A percentile compares a stretch with the other conserved stretches of the same genome.
phyloP scores from a whole-genome alignment of 371 early-diverging fungal genomes.

The Mortierella sp. region DNA sequence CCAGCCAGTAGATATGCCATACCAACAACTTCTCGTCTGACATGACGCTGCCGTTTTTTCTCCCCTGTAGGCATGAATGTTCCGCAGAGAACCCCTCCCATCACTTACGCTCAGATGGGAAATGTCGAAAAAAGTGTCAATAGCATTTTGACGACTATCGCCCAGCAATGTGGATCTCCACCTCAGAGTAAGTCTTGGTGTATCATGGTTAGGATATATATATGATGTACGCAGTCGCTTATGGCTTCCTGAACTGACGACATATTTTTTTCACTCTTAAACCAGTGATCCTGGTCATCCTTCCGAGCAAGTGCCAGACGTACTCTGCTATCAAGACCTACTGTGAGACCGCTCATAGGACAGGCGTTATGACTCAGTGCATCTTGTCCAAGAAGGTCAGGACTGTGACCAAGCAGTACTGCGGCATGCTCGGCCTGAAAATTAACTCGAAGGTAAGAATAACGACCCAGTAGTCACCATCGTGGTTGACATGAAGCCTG shows the following conservation, averaged over 20 bases:
- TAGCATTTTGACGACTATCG: conserved; percentile 1
- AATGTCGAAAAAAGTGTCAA: conserved; percentile 15
- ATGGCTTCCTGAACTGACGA: no score
- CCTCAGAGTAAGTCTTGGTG: conserved; percentile 19
- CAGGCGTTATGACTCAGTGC: conserved; percentile 49
- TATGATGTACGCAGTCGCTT: not conserved
- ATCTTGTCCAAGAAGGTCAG: conserved; percentile 26
- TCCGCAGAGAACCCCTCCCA: conserved; percentile 6
- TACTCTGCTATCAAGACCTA: conserved; percentile 43
- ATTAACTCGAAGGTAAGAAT: conserved; percentile 44
- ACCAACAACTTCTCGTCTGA: no score
- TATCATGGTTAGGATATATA: not conserved
- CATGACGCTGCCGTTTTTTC: not conserved
- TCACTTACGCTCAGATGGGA: conserved; percentile 16
- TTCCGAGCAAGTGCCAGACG: conserved; percentile 32
- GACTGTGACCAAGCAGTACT: conserved; percentile 38
- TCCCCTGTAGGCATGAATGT: conserved; percentile 19
- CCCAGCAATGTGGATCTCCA: not conserved
- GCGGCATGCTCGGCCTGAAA: conserved; percentile 63
- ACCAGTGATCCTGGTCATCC: conserved; percentile 38
- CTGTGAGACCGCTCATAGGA: conserved; percentile 35
- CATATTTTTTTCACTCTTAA: not conserved
- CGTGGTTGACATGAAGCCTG: no score
- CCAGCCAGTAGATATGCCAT: no score
- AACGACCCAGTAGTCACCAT: not conserved